Conservation (phyloP, 257 asterid genomes). For the Petunia secreta region DNA sequence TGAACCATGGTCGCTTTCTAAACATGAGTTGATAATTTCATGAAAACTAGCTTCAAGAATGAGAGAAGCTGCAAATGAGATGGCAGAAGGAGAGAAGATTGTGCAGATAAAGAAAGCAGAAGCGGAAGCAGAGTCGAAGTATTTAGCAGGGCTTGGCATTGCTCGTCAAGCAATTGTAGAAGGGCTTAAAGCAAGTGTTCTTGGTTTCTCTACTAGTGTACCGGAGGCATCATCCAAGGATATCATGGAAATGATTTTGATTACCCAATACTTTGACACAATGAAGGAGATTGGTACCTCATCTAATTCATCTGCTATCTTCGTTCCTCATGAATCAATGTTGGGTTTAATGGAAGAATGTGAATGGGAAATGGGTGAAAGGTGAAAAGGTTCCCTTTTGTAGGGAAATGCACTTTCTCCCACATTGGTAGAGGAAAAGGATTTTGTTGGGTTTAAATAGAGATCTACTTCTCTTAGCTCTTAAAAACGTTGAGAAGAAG, state of each 20-base stretch:
- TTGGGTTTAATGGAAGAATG: too few species aligned
- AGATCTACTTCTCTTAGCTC: too few species aligned
- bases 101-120: slow-evolving; percentile 42
- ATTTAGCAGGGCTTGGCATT: slow-evolving; percentile 39
- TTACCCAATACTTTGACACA: slow-evolving; percentile 42
- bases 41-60: slow-evolving; percentile 33
- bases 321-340: slow-evolving; percentile 33
- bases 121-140: slow-evolving; percentile 38
- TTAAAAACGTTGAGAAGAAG: too few species aligned
- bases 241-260: slow-evolving; percentile 40
- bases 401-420: too few species aligned
- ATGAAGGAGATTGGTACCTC: slow-evolving; percentile 38
- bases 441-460: too few species aligned
- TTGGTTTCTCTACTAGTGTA: slow-evolving; percentile 30
- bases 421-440: too few species aligned
- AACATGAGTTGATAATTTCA: background rate
- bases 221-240: slow-evolving; percentile 38
- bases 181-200: slow-evolving; percentile 37
- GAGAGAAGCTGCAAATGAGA: slow-evolving; percentile 36
- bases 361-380: too few species aligned
- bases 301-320: slow-evolving; percentile 36
- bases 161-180: slow-evolving; percentile 42
- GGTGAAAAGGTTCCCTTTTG: too few species aligned
- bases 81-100: slow-evolving; percentile 40
- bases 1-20: background rate